A percentile compares a stretch with the other conserved stretches of the same genome.
phyloP scores from a whole-genome alignment of 2,329 filamentous ascomycete genomes.

The Aspergillus transmontanensis region DNA sequence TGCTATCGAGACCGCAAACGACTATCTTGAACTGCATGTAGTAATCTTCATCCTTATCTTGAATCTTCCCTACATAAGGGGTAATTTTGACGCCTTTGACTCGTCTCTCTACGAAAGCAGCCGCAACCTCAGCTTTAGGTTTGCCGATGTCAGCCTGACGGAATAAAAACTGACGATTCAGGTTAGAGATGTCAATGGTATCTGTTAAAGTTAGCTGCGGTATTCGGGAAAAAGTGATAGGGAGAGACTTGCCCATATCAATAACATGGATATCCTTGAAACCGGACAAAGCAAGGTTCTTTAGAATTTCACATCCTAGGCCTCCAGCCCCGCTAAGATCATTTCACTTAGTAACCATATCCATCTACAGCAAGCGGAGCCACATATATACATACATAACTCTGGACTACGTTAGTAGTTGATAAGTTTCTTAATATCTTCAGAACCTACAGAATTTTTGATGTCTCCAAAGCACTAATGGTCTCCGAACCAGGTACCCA shows the following conservation, averaged over 20 bases:
- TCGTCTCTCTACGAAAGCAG: slow-evolving; percentile 83
- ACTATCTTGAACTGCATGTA: slow-evolving; percentile 97
- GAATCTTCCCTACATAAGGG: slow-evolving; percentile 90
- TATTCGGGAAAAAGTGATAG: neutral
- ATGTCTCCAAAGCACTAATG: slow-evolving; percentile 62
- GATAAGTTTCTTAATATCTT: neutral
- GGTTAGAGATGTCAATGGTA: slow-evolving; percentile 96
- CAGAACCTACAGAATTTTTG: slow-evolving; percentile 72
- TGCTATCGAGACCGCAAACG: slow-evolving; percentile 92
- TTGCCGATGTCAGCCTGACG: slow-evolving; percentile 88
- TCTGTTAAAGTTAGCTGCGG: slow-evolving; percentile 56
- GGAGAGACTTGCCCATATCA: slow-evolving; percentile 76
- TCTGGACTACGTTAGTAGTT: slow-evolving; percentile 40
- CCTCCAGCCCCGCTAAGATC: slow-evolving; percentile 80
- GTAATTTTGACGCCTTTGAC: slow-evolving; percentile 92
- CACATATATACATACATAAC: slow-evolving; percentile 52
- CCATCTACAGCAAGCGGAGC: neutral
- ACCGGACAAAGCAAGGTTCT: slow-evolving; percentile 90
- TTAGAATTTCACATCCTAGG: slow-evolving; percentile 92
- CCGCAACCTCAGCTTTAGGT: slow-evolving; percentile 90
- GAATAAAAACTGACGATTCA: slow-evolving; percentile 97
- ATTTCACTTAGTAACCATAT: slow-evolving; percentile 32
- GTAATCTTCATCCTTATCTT: slow-evolving; percentile 94
- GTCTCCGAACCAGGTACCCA: slow-evolving; percentile 55
- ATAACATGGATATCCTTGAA: slow-evolving; percentile 99